A percentile compares a stretch with the other conserved stretches of the same genome.
phyloP scores from a whole-genome alignment of 1,284 basidiomycete genomes.

The Farysia itapuensis region DNA sequence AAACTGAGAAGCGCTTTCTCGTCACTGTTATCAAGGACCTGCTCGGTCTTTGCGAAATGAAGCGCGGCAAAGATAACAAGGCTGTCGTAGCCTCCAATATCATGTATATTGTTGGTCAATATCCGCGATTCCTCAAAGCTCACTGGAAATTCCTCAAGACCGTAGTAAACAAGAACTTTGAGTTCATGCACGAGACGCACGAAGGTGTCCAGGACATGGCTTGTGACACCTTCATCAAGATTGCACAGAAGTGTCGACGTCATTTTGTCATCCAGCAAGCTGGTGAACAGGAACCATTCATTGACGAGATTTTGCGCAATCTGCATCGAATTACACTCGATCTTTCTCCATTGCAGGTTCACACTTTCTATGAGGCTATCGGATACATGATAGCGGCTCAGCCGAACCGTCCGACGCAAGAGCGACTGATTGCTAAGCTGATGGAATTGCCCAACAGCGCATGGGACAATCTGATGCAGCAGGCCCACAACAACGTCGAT shows the following conservation, averaged over 20 bases:
- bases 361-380: slow-evolving; percentile 74
- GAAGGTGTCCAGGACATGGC: slow-evolving; percentile 99
- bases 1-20: slow-evolving; percentile 97
- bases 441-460: slow-evolving; percentile 98
- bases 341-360: slow-evolving; percentile 84
- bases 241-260: slow-evolving; percentile 95
- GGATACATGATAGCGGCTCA: slow-evolving; percentile 99
- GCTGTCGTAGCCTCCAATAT: slow-evolving; percentile 99
- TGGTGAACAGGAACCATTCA: slow-evolving; percentile 94
- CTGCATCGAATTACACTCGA: slow-evolving; percentile 94
- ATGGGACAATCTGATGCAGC: slow-evolving; percentile 96
- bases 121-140: slow-evolving; percentile 98
- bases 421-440: slow-evolving; percentile 87
- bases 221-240: slow-evolving; percentile 99
- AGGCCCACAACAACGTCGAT: slow-evolving; percentile 89
- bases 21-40: slow-evolving; percentile 99
- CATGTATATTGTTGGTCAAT: slow-evolving; percentile 99
- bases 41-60: slow-evolving; percentile 93
- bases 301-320: slow-evolving; percentile 92
- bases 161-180: slow-evolving; percentile 98
- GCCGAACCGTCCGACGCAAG: slow-evolving; percentile 94
- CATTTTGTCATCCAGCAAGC: slow-evolving; percentile 99
- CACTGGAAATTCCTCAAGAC: slow-evolving; percentile 99
- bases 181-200: slow-evolving; percentile 99
- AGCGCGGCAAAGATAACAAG: slow-evolving; percentile 99